Evolutionary conservation across 2,329 filamentous ascomycete species (phyloP), one percentile per base, ranked within the genome.

Genomic region (Proliferodiscus dingleyae): DNA sequence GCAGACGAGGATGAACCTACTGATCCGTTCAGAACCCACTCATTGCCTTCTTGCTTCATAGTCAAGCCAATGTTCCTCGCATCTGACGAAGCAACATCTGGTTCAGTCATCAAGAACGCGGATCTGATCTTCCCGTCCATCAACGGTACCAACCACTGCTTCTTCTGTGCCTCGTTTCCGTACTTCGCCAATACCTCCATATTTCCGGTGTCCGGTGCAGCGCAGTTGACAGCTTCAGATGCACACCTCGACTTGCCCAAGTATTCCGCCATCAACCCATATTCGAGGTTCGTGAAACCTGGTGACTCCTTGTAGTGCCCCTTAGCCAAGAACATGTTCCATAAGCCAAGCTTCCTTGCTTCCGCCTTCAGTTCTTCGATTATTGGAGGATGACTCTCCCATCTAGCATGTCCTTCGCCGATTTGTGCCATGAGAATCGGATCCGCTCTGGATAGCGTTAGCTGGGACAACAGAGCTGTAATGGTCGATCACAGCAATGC

Each of bases 251-350:
- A 95, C 72, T 88, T 91, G 54, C 93, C 93, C 58, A 97, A 74
- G 71, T 88, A 87, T 72, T 98, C 93, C 15, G 93, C 93, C 90
- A 97, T 98, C 60, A 98, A 72, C 10, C 90, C 93, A 64, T 98
- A 98, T 70, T 98, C 93, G 52, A 98, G 74, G 69, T 97, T 98
- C 49, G 83, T 88, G 72, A 89, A 96, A 26, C 93, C 93, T 19
- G 91, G 89, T 1, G 89, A 94, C 71, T 96, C 88, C 67, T 85
- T 88, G 77, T 96, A 97, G 71, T 96, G 90, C 60, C 84, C 89
- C 72, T 87, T 91, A 54, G 93, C 88, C 57, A 98, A 70, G 75
- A 98, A 98, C 84, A 98, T 86, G 71, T 98, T 98, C 93, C 93
- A 98, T 37, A 98, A 75, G 1, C 91, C 93, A 21, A 95, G 77